Base-by-base conservation (phyloP, 1,284 basidiomycete species). In the Sanghuangporus sanghuang region DNA sequence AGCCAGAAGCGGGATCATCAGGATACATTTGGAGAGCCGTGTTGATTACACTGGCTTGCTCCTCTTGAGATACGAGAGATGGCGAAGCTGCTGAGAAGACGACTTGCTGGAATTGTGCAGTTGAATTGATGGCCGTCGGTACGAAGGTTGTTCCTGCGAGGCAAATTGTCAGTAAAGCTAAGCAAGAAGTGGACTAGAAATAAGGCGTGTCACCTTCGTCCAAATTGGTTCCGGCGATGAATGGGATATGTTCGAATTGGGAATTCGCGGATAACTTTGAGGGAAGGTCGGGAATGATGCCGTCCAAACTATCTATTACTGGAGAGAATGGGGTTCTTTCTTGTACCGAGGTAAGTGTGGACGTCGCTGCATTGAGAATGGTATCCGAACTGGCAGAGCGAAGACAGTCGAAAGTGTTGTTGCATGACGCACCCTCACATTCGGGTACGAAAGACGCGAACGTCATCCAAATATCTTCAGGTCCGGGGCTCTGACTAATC, bases 161-260 rank as follows among this genome's bases (percentile, higher is more conserved):
- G n/a, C 21, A 6, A 6, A 27, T n/a, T 9, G n/a, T 18, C 6
- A 42, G 14, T 16, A 16, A 1, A 14, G 16, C 21, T n/a, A 16
- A 14, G 14, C 6, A 18, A 46, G 11, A 4, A 46, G 44, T 11
- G 16, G 14, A 16, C 16, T 16, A 46, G 44, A 42, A 42, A 11
- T 42, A n/a, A 27, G 27, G 27, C 44, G 16, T 18, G 14, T 27
- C 48, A 79, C 81, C 80, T 72, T 83, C 81, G 63, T 83, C 81
- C 5, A 78, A 70, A 64, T 77, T 77, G 1, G 79, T 79, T 7
- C 81, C 81, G n/a, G 79, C 72, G 48, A 84, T 82, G 66, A 81
- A 79, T 2, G 82, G 81, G 2, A 83, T 53, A 6, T 71, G 67
- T 3, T 78, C 73, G 65, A 80, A 81, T 7, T 71, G 65, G 0